Evolutionary conservation across 345 rosid genomes (phyloP).

Genomic region (Noccaea caerulescens): DNA sequence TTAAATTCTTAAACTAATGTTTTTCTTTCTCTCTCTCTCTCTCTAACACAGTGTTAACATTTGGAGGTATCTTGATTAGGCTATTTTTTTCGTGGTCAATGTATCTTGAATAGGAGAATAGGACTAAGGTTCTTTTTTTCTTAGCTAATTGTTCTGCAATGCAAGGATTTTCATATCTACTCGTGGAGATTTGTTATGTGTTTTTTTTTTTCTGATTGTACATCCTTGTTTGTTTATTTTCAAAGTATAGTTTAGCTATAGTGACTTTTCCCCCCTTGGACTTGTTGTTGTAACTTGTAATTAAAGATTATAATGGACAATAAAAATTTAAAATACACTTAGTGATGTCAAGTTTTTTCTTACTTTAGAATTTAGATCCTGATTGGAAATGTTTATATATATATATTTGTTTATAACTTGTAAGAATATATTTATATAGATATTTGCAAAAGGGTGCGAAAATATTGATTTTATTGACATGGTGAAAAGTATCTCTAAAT

Average conservation of each 20-base stretch:
- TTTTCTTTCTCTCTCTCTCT: background rate
- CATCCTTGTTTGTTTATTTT: background rate
- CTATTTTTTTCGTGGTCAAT: background rate
- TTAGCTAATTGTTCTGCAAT: conserved; percentile 1
- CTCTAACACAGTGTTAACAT: background rate
- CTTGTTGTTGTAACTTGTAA: background rate
- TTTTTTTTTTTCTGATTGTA: background rate
- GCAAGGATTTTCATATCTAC: conserved; percentile 3
- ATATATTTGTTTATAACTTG: too few relatives aligned
- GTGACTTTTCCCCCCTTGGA: background rate
- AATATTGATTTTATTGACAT: too few relatives aligned
- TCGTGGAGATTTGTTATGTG: background rate
- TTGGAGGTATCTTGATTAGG: conserved; percentile 17
- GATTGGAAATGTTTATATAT: too few relatives aligned
- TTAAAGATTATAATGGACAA: too few relatives aligned
- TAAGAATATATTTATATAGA: too few relatives aligned
- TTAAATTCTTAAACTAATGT: background rate
- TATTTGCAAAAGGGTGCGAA: too few relatives aligned
- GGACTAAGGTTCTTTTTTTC: background rate
- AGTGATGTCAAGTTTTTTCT: too few relatives aligned
- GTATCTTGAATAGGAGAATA: conserved; percentile 8
- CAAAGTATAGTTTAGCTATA: background rate
- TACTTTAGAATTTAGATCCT: too few relatives aligned
- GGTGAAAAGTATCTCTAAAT: too few relatives aligned
- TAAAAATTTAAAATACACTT: too few relatives aligned